Percentiles rank a stretch among this genome's conserved stretches.
Evolutionary conservation across 306 rosid species (phyloP).

Genomic region (Boehmeria nivea): DNA sequence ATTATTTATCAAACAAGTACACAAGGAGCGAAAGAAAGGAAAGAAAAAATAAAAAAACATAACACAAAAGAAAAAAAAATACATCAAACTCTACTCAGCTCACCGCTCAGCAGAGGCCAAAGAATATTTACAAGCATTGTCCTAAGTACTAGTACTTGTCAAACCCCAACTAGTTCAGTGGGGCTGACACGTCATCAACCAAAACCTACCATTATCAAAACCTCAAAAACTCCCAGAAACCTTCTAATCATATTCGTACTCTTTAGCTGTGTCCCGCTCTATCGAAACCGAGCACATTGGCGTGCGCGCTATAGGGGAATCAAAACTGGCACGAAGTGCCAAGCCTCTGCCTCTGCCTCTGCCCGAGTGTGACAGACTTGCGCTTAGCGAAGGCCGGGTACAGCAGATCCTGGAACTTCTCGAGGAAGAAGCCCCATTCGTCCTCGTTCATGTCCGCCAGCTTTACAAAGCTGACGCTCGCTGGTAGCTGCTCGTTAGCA

Average conservation of each 20-base stretch:
- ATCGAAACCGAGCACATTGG: conserved; percentile 19
- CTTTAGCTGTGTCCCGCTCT: conserved; percentile 27
- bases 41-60: background rate
- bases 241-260: conserved; percentile 37
- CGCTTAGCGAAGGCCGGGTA: conserved; percentile 70
- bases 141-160: conserved; percentile 12
- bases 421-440: conserved; percentile 70
- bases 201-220: conserved; percentile 31
- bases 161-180: conserved; percentile 8
- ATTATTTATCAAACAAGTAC: conserved; percentile 74
- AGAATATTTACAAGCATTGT: conserved; percentile 55
- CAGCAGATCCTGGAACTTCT: conserved; percentile 72
- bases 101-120: conserved; percentile 37
- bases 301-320: too few species aligned
- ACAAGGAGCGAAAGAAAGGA: conserved; percentile 14
- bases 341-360: conserved; percentile 92
- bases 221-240: conserved; percentile 38
- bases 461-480: conserved; percentile 74
- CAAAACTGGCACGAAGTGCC: conserved; percentile 99
- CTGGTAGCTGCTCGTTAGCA: conserved; percentile 88
- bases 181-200: conserved; percentile 29
- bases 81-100: conserved; percentile 53
- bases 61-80: conserved; percentile 32
- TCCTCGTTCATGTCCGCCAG: conserved; percentile 74
- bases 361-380: conserved; percentile 59